Conservation (phyloP, 176 grass and related monocot genomes). For the Triticum dicoccoides region DNA sequence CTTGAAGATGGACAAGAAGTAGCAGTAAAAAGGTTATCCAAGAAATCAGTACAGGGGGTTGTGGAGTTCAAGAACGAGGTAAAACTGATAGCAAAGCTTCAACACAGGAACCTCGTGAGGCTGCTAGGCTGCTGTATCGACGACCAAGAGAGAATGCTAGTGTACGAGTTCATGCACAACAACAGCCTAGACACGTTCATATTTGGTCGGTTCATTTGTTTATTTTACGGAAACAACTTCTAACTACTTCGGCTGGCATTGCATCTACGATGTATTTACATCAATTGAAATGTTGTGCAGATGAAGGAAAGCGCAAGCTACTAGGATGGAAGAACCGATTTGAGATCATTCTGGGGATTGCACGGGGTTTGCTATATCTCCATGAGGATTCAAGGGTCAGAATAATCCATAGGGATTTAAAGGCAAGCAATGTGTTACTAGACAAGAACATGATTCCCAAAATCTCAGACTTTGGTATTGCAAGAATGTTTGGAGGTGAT, state of each 20-base stretch:
- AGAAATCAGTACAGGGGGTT: conserved; percentile 32
- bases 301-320: conserved; percentile 18
- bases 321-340: conserved; percentile 34
- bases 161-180: conserved; percentile 63
- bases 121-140: conserved; percentile 42
- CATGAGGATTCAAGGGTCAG: conserved; percentile 49
- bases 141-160: conserved; percentile 40
- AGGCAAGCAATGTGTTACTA: conserved; percentile 43
- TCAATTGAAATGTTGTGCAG: neutral
- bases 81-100: conserved; percentile 45
- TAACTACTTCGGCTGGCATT: neutral
- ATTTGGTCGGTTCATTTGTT: conserved; percentile 38
- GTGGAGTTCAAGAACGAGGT: conserved; percentile 58
- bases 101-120: conserved; percentile 46
- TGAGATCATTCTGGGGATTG: conserved; percentile 35
- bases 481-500: conserved; percentile 49
- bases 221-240: neutral
- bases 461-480: conserved; percentile 46
- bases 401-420: conserved; percentile 44
- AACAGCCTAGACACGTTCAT: conserved; percentile 49
- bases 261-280: neutral
- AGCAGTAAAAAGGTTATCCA: conserved; percentile 55
- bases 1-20: conserved; percentile 49
- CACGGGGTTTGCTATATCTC: conserved; percentile 44
- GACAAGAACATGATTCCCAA: conserved; percentile 45